Evolutionary conservation across 2,329 filamentous ascomycete genomes (phyloP).

Genomic region (Mycosphaerella sp.): DNA sequence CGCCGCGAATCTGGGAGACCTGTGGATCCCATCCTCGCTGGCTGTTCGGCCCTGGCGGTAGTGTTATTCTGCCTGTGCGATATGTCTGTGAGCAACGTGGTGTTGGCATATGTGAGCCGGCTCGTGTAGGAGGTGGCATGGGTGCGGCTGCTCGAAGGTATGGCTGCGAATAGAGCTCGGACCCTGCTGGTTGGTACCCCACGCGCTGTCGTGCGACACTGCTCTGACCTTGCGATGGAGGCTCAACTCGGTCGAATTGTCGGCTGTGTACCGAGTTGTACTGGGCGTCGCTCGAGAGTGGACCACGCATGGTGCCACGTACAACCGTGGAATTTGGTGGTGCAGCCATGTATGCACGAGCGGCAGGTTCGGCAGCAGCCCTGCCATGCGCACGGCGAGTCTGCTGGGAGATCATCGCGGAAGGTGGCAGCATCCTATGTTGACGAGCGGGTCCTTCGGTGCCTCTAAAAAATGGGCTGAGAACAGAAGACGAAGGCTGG

Average conservation of each 20-base stretch:
- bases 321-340: background rate
- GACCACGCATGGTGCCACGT: background rate
- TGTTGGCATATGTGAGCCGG: background rate
- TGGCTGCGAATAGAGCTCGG: background rate
- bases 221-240: background rate
- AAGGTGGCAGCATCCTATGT: background rate
- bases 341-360: background rate
- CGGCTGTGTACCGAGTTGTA: background rate
- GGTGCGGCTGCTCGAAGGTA: background rate
- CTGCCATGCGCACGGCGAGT: background rate
- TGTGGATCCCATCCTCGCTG: constrained; percentile 12
- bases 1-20: constrained; percentile 25
- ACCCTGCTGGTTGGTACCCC: background rate
- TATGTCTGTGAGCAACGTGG: background rate
- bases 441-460: background rate
- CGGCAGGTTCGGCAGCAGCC: background rate
- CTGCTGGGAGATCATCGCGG: background rate
- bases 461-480: constrained; percentile 38
- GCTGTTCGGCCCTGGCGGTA: constrained; percentile 9
- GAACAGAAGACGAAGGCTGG: constrained; percentile 26
- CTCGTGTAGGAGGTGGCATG: background rate
- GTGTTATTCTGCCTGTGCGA: constrained; percentile 19
- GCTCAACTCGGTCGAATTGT: background rate
- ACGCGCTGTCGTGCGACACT: background rate
- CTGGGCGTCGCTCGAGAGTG: background rate